These are phyloP conservation scores for Micractinium sp. DNA, from an alignment of 139 green algal genomes.

Conservation along the genomic window DNA sequence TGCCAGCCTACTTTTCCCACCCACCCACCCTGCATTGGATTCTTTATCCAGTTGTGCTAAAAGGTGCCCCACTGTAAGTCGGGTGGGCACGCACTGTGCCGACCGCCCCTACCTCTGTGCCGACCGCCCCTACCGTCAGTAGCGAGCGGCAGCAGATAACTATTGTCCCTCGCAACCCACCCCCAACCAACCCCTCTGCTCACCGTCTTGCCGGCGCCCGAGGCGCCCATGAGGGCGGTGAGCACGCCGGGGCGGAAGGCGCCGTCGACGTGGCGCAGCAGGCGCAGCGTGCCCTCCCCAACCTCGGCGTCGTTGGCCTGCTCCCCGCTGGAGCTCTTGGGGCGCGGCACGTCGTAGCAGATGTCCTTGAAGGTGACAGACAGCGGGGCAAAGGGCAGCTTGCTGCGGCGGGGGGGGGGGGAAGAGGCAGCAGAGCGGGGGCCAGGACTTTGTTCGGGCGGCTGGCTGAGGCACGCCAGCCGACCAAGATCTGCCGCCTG, in stretches of 20 bases:
- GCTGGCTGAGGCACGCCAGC: too few species aligned
- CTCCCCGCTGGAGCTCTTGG: constrained; percentile 1
- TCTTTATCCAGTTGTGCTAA: too few species aligned
- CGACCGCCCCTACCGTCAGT: too few species aligned
- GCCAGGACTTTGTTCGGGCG: too few species aligned
- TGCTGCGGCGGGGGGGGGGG: background rate
- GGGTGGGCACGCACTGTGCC: too few species aligned
- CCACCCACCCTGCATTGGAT: too few species aligned
- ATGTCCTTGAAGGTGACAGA: constrained; percentile 56
- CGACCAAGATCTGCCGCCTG: too few species aligned
- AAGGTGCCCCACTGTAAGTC: background rate
- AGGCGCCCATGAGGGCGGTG: constrained; percentile 63
- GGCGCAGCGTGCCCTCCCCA: constrained; percentile 23
- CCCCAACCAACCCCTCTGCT: background rate
- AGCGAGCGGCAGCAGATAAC: too few species aligned
- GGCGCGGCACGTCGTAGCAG: constrained; percentile 50
- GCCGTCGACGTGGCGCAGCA: constrained; percentile 51
- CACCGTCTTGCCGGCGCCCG: constrained; percentile 50
- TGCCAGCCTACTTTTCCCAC: too few species aligned
- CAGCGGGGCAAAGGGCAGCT: constrained; percentile 32
- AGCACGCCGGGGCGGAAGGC: constrained; percentile 58
- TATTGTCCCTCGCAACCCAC: too few species aligned
- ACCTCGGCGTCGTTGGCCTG: constrained; percentile 10
- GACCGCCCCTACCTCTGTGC: too few species aligned
- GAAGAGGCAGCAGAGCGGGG: background rate